Evolutionary conservation across 129 eudicot genomes (phyloP).

Genomic region (Deinandra increscens): DNA sequence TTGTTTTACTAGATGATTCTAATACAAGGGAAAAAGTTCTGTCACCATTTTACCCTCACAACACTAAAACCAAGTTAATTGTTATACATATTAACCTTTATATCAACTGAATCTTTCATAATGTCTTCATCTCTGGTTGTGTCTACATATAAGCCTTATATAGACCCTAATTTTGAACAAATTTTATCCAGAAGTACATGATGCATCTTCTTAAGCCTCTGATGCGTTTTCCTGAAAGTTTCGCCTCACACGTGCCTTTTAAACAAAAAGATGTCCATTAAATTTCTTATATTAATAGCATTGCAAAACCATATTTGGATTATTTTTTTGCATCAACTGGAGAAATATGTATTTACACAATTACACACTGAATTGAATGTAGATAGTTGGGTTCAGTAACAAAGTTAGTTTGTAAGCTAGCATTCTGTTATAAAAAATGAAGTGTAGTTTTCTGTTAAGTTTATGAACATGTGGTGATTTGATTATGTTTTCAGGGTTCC

Average conservation of each 20-base stretch:
- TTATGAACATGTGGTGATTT: neutral
- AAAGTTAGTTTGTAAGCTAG: neutral
- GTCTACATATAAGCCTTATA: too few relatives aligned
- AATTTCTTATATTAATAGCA: neutral
- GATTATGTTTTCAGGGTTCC: constrained; percentile 23
- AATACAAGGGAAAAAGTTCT: neutral
- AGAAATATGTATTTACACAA: neutral
- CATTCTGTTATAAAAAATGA: neutral
- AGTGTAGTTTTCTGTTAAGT: neutral
- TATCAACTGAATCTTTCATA: too few relatives aligned
- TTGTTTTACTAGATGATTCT: constrained; percentile 5
- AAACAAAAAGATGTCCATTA: neutral
- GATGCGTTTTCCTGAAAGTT: too few relatives aligned
- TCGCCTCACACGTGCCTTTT: too few relatives aligned
- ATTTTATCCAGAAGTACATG: too few relatives aligned
- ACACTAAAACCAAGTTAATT: neutral
- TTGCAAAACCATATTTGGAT: neutral
- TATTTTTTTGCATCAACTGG: neutral
- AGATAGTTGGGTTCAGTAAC: neutral
- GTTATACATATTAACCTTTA: too few relatives aligned
- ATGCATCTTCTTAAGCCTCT: too few relatives aligned
- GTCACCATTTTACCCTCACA: neutral
- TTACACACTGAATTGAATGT: constrained; percentile 8
- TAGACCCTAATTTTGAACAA: too few relatives aligned
- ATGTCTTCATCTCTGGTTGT: too few relatives aligned